These are phyloP conservation scores for Cyberlindnera sargentensis DNA, from an alignment of 805 yeast genomes.

Conservation along the genomic window DNA sequence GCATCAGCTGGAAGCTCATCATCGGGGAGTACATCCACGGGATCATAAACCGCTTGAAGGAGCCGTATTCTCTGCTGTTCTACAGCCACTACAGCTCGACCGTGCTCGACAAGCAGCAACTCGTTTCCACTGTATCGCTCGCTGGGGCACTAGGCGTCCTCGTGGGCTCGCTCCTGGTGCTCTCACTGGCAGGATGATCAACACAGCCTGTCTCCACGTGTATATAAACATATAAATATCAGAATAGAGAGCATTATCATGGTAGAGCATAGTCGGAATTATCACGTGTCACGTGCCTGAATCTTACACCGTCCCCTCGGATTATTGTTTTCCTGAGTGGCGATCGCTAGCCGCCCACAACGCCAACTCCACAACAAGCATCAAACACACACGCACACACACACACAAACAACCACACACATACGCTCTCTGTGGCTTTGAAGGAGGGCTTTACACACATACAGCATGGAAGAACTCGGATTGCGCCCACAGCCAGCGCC, in stretches of 20 bases:
- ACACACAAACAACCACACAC: not conserved
- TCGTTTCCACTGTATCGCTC: constrained; percentile 6
- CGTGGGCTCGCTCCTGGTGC: constrained; percentile 6
- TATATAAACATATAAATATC: no score
- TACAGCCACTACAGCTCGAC: constrained; percentile 1
- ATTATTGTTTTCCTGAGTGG: no score
- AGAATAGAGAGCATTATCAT: no score
- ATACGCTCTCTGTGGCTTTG: no score
- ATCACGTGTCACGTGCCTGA: no score
- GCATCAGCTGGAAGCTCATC: not conserved
- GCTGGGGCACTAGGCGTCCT: constrained; percentile 6
- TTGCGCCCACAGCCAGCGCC: constrained; percentile 32
- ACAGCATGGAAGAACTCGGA: constrained; percentile 57
- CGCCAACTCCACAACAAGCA: no score
- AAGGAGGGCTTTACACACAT: not conserved
- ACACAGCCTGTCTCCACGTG: not conserved
- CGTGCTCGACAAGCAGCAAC: constrained; percentile 3
- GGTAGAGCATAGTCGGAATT: no score
- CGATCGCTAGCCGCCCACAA: no score
- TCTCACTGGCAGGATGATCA: not conserved
- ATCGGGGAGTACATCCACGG: not conserved
- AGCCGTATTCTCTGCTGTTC: constrained; percentile 11
- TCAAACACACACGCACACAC: not conserved
- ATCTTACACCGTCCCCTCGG: no score
- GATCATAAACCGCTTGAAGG: constrained; percentile 4